A percentile compares a stretch with the other conserved stretches of the same genome.
phyloP scores from a whole-genome alignment of 1,284 basidiomycete genomes.

The Leccinum olivaceoglutinosum region DNA sequence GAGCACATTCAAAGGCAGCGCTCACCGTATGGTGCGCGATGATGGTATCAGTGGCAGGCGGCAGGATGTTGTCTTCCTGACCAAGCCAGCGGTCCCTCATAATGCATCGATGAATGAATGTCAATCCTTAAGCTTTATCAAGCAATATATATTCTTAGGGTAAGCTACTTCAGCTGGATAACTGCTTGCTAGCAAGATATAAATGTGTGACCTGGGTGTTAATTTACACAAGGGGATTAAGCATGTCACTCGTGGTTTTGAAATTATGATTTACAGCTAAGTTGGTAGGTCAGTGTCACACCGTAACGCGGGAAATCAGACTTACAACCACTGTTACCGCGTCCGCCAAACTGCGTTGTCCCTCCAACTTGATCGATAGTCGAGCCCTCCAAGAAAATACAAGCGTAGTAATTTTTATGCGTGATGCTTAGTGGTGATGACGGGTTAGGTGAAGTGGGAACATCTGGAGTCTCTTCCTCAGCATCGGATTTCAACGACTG shows the following conservation, averaged over 20 bases:
- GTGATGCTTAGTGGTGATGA: background rate
- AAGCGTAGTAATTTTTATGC: background rate
- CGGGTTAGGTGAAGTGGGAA: background rate
- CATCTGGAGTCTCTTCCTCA: background rate
- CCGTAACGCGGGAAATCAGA: background rate
- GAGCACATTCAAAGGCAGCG: conserved; percentile 6
- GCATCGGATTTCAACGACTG: background rate
- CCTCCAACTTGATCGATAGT: background rate
- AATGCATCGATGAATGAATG: too few relatives aligned
- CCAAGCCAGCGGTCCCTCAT: conserved; percentile 48
- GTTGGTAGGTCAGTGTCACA: background rate
- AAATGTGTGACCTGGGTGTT: background rate
- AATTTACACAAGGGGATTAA: background rate
- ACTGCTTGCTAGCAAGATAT: too few relatives aligned
- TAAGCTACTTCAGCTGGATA: too few relatives aligned
- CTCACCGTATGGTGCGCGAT: conserved; percentile 41
- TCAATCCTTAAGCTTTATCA: too few relatives aligned
- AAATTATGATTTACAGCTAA: conserved; percentile 4
- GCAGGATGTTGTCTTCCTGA: conserved; percentile 38
- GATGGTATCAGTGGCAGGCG: conserved; percentile 34
- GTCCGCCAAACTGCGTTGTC: conserved; percentile 6
- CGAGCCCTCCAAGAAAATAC: conserved; percentile 4
- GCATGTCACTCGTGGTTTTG: background rate
- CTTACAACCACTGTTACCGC: conserved; percentile 5
- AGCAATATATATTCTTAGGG: too few relatives aligned